Evolutionary conservation across 768 basidiomycete species (phyloP).

Genomic region (Mrakia frigida): DNA sequence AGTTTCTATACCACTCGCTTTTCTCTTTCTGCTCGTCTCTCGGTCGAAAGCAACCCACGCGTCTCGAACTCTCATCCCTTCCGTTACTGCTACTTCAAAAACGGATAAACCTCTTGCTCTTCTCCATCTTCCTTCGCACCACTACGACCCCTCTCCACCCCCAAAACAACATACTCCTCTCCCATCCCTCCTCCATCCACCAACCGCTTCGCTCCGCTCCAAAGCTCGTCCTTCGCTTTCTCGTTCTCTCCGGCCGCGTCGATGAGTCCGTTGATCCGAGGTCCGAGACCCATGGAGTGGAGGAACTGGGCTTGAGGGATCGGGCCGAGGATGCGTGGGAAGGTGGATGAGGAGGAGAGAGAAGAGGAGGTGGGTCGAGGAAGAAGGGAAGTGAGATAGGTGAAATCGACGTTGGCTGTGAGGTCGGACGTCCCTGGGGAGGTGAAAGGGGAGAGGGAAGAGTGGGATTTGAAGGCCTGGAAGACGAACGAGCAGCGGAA

Average conservation of each 20-base stretch:
- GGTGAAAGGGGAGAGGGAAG: slow-evolving; percentile 72
- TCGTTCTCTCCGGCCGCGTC: slow-evolving; percentile 48
- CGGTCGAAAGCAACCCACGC: not conserved
- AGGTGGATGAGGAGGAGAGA: slow-evolving; percentile 46
- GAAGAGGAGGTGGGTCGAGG: slow-evolving; percentile 53
- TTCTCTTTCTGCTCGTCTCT: not conserved
- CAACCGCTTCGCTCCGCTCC: slow-evolving; percentile 61
- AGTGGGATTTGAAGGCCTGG: slow-evolving; percentile 85
- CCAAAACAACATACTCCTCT: slow-evolving; percentile 74
- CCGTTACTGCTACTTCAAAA: not conserved
- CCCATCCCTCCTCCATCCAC: slow-evolving; percentile 82
- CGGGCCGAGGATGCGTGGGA: slow-evolving; percentile 55
- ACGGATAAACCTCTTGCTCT: not conserved
- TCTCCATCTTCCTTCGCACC: not conserved
- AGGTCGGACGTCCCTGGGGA: slow-evolving; percentile 82
- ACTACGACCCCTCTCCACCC: slow-evolving; percentile 44
- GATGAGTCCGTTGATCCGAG: slow-evolving; percentile 63
- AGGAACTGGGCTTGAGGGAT: slow-evolving; percentile 74
- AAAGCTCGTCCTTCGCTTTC: slow-evolving; percentile 53
- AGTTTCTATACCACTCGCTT: not conserved
- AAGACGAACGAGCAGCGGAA: not conserved
- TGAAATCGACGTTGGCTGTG: slow-evolving; percentile 96
- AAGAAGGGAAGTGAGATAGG: slow-evolving; percentile 53
- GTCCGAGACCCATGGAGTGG: slow-evolving; percentile 63
- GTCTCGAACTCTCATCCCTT: not conserved